These are phyloP conservation scores for Chrysochromulina parva DNA, from an alignment of 78 protist genomes.

Conservation along the genomic window DNA sequence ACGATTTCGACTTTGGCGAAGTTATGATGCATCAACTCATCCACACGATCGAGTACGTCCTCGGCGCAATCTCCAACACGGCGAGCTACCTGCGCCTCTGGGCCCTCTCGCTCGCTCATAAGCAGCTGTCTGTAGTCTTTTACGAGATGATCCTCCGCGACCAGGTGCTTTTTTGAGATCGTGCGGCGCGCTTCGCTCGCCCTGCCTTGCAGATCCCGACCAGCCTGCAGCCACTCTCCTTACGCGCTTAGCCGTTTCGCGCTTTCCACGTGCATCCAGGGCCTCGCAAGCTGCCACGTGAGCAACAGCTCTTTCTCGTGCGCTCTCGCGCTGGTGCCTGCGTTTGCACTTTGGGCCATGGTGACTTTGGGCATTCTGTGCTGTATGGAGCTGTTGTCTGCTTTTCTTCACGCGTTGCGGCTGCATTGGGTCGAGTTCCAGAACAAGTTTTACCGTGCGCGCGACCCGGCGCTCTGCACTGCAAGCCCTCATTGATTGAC, in stretches of 20 bases:
- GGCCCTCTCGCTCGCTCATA: constrained; percentile 99
- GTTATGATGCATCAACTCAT: constrained; percentile 27
- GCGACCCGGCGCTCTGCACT: too few species aligned
- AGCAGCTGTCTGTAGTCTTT: constrained; percentile 5
- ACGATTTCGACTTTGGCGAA: background rate
- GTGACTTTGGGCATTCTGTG: constrained; percentile 90
- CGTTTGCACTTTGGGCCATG: constrained; percentile 76
- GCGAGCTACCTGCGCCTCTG: constrained; percentile 99
- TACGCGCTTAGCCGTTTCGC: too few species aligned
- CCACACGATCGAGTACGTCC: constrained; percentile 94
- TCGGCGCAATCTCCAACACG: constrained; percentile 98
- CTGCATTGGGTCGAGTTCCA: constrained; percentile 99
- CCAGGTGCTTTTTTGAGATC: too few species aligned
- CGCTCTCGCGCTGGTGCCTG: background rate
- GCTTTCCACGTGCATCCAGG: background rate
- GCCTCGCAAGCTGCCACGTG: background rate
- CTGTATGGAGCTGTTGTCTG: constrained; percentile 97
- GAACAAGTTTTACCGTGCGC: constrained; percentile 73
- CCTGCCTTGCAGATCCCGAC: too few species aligned
- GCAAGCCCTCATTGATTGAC: too few species aligned
- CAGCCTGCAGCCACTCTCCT: too few species aligned
- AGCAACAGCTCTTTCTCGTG: background rate
- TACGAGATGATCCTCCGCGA: background rate
- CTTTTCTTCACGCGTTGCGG: constrained; percentile 99
- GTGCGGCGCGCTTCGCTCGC: too few species aligned